phyloP scores from a whole-genome alignment of 305 asterid genomes.

The Fraxinus floribunda region DNA sequence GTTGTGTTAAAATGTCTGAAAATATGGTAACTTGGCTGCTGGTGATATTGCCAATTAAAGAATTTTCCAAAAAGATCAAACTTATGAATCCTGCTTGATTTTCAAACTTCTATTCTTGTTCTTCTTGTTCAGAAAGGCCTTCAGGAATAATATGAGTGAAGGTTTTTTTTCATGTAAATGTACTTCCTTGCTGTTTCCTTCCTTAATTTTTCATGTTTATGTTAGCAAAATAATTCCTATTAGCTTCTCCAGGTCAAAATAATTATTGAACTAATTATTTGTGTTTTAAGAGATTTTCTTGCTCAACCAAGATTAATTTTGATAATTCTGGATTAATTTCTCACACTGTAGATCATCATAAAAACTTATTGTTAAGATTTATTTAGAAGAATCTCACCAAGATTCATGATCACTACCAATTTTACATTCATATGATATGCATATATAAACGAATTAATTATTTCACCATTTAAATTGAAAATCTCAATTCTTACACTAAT shows the following conservation, averaged over 20 bases:
- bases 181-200: not conserved
- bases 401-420: not conserved
- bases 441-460: not conserved
- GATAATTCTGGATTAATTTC: not conserved
- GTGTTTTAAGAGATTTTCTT: not conserved
- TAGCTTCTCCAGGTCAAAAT: not conserved
- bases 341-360: no score
- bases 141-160: not conserved
- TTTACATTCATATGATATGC: not conserved
- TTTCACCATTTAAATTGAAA: not conserved
- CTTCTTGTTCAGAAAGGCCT: not conserved
- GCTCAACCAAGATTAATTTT: not conserved
- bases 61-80: not conserved
- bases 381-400: not conserved
- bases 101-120: not conserved
- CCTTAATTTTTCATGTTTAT: not conserved
- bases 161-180: not conserved
- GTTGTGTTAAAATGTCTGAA: not conserved
- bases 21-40: not conserved
- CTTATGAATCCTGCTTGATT: not conserved
- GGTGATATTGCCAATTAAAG: not conserved
- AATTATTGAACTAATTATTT: not conserved
- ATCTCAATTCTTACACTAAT: not conserved
- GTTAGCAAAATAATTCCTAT: not conserved
- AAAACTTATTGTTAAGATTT: no score